Evolutionary conservation across 1,284 basidiomycete species (phyloP).

Genomic region (Chiua sp.): DNA sequence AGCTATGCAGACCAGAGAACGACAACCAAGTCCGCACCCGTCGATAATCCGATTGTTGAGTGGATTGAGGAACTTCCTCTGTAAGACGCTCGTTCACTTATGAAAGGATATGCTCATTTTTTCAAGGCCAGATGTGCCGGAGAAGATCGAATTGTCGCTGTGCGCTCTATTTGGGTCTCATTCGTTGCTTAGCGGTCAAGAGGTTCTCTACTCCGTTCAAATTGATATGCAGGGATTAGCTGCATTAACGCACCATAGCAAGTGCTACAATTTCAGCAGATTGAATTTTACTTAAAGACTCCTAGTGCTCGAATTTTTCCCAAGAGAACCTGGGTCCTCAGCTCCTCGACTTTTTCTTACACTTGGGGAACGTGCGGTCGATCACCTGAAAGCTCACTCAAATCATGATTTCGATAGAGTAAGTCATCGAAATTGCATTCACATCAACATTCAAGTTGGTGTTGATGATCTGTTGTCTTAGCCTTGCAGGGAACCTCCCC

Average conservation of each 20-base stretch:
- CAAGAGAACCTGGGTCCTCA: background rate
- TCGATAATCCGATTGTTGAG: background rate
- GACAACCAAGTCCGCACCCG: background rate
- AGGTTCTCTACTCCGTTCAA: background rate
- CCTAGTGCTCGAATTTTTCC: background rate
- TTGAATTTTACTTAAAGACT: background rate
- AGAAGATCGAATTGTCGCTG: background rate
- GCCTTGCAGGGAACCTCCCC: background rate
- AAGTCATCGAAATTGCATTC: background rate
- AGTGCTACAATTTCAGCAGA: background rate
- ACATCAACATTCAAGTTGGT: background rate
- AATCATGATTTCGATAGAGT: background rate
- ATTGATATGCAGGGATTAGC: background rate
- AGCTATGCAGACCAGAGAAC: background rate
- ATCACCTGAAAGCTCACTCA: background rate
- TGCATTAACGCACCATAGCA: background rate
- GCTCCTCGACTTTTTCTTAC: background rate
- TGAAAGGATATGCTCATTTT: background rate
- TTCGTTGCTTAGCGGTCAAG: background rate
- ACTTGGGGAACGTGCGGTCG: background rate
- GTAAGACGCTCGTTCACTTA: background rate
- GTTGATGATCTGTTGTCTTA: background rate
- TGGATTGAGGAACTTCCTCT: background rate
- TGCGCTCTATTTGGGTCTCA: background rate
- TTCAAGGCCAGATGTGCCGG: background rate